phyloP scores from a whole-genome alignment of 805 yeast species.

The Wickerhamomyces subpelliculosus region DNA sequence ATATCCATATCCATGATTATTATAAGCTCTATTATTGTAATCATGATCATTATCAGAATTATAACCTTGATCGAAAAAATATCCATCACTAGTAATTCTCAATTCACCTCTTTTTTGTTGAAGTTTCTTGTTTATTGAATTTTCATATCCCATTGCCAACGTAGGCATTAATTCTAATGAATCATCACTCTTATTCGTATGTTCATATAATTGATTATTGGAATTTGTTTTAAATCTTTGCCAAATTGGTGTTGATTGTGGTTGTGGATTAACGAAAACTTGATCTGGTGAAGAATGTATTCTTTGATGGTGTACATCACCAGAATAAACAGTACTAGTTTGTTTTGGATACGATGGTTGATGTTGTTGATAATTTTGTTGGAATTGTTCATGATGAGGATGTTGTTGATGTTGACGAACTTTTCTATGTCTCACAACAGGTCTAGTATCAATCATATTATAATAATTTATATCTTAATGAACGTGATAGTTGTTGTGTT shows the following conservation, averaged over 20 bases:
- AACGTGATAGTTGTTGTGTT: too few relatives aligned
- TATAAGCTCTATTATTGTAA: background rate
- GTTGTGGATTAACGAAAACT: background rate
- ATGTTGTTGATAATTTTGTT: too few relatives aligned
- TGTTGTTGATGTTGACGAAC: too few relatives aligned
- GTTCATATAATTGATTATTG: slow-evolving; percentile 4
- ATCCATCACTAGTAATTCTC: slow-evolving; percentile 19
- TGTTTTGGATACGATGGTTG: too few relatives aligned
- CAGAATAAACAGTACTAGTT: too few relatives aligned
- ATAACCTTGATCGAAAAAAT: slow-evolving; percentile 8
- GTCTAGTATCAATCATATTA: too few relatives aligned
- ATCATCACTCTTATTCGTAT: slow-evolving; percentile 14
- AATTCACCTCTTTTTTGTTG: slow-evolving; percentile 14
- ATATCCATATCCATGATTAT: background rate
- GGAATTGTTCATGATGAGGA: too few relatives aligned
- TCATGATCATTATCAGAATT: background rate
- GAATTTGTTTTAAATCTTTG: background rate
- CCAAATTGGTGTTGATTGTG: background rate
- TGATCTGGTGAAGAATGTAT: background rate
- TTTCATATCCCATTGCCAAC: slow-evolving; percentile 21
- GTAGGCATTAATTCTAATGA: slow-evolving; percentile 20
- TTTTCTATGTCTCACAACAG: too few relatives aligned
- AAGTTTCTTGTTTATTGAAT: slow-evolving; percentile 13
- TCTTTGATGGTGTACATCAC: too few relatives aligned
- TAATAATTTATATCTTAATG: too few relatives aligned